Conservation (phyloP, 495 filamentous ascomycete genomes). For the Geopyxis carbonaria region DNA sequence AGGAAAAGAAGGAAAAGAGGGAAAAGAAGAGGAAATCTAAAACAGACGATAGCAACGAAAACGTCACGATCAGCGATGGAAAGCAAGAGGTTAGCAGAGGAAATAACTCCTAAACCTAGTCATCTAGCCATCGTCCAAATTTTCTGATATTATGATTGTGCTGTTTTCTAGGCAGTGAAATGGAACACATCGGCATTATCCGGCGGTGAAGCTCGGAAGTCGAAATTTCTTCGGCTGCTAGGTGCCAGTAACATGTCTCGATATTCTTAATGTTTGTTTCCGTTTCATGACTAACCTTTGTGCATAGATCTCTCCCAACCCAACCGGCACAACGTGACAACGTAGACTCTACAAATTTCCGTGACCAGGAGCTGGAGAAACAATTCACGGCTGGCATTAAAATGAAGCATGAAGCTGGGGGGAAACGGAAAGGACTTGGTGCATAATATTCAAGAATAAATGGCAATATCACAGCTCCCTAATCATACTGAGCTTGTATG, state of each 20-base stretch:
- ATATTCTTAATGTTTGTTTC: too few relatives aligned
- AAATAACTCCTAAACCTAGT: conserved; percentile 7
- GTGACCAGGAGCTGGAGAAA: conserved; percentile 39
- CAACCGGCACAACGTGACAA: background rate
- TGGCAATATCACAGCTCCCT: conserved; percentile 8
- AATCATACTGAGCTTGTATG: too few relatives aligned
- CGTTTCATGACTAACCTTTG: too few relatives aligned
- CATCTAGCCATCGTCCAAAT: conserved; percentile 1
- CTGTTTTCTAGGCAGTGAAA: conserved; percentile 24
- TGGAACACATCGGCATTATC: conserved; percentile 38
- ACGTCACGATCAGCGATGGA: background rate
- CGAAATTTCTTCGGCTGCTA: conserved; percentile 41
- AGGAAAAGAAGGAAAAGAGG: conserved; percentile 5
- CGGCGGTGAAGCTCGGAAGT: conserved; percentile 34
- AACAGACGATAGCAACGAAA: background rate
- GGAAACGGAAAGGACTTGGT: conserved; percentile 38
- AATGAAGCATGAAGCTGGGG: conserved; percentile 38
- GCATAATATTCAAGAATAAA: conserved; percentile 27
- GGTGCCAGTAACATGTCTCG: conserved; percentile 29
- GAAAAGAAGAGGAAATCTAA: background rate
- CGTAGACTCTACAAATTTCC: conserved; percentile 15
- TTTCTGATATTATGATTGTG: background rate
- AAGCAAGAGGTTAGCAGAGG: conserved; percentile 4
- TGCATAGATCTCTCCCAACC: background rate
- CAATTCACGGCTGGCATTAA: conserved; percentile 42